Base-by-base conservation (phyloP, 1,284 basidiomycete genomes). In the Pseudozyma thailandica region DNA sequence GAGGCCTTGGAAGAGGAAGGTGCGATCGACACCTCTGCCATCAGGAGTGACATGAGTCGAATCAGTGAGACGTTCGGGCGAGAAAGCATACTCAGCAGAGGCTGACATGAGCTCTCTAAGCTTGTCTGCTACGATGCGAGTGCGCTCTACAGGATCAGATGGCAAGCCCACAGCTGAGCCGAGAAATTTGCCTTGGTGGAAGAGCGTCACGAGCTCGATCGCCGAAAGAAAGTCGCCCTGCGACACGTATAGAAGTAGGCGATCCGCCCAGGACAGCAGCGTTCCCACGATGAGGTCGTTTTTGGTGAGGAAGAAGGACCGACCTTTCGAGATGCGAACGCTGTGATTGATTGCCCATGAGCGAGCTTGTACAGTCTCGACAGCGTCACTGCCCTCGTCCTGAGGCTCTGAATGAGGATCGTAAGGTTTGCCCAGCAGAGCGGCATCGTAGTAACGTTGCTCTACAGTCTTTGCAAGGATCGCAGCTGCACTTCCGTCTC, bases 231-330 rank as follows among this genome's bases (percentile, higher is more conserved):
- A 94, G 78, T 97, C 90, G 27, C 94, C 93, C 5, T 87, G 86
- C 78, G 93, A 88, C 25, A 98, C 94, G 50, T 90, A 88, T 4
- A 89, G 86, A 27, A 98, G 85, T 21, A 98, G 90, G 21, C 91
- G 89, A 82, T 98, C 94, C 10, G 95, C 93, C 96, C 96, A 99
- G 1, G 93, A 93, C 42, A 95, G 86, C 23, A 98, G 85, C 0
- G 91, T 92, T 26, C 94, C 96, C 0, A 92, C 92, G 79, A 89
- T 87, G 1, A 98, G 75, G 57, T 89, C 89, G 23, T 77, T 66
- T 33, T 80, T 68, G 10, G 85, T 85, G 68, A 98, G 86, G 26
- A 93, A 80, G 82, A 98, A 98, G 21, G 95, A 87, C 81, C 93
- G 96, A 38, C 92, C 91, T 78, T 94, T 94, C 84, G 95, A 92